Conservation (phyloP, 2,329 filamentous ascomycete species). For the Colletotrichum viniferum region DNA sequence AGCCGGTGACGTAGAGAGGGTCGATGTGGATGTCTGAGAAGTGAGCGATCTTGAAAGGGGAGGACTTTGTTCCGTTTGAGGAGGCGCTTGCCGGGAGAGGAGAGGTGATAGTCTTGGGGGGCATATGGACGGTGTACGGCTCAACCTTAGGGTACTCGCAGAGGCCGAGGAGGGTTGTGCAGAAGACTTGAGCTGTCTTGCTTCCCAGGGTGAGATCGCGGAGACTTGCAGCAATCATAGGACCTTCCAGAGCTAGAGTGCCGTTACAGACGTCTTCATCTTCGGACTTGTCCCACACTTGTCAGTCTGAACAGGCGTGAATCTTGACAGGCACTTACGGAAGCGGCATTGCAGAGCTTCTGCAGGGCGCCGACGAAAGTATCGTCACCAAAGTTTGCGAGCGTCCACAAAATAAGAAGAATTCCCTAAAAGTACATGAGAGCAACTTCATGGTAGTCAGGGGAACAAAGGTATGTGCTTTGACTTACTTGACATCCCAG, state of each 20-base stretch:
- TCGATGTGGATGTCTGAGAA: constrained; percentile 66
- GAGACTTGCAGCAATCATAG: not conserved
- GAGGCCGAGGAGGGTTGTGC: not conserved
- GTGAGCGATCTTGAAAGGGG: constrained; percentile 59
- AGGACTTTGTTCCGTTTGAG: not conserved
- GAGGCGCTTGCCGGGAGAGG: not conserved
- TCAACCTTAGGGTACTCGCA: not conserved
- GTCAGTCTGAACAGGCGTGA: not conserved
- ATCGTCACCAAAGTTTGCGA: not conserved
- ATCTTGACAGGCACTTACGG: not conserved
- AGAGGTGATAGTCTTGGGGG: not conserved
- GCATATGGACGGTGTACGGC: not conserved
- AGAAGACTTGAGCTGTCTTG: not conserved
- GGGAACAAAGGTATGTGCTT: fast-evolving
- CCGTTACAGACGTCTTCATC: not conserved
- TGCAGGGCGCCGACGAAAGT: not conserved
- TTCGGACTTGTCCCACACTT: fast-evolving
- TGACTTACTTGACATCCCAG: not conserved
- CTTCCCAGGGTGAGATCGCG: not conserved
- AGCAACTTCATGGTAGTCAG: fast-evolving
- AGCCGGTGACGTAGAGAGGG: constrained; percentile 55
- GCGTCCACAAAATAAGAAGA: not conserved
- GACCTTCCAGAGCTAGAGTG: not conserved
- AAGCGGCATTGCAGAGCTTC: not conserved
- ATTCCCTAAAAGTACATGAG: not conserved